A percentile compares a stretch with the other conserved stretches of the same genome.
Evolutionary conservation across 192 early-diverging fungal species (phyloP).

Genomic region (Coemansia biformis): DNA sequence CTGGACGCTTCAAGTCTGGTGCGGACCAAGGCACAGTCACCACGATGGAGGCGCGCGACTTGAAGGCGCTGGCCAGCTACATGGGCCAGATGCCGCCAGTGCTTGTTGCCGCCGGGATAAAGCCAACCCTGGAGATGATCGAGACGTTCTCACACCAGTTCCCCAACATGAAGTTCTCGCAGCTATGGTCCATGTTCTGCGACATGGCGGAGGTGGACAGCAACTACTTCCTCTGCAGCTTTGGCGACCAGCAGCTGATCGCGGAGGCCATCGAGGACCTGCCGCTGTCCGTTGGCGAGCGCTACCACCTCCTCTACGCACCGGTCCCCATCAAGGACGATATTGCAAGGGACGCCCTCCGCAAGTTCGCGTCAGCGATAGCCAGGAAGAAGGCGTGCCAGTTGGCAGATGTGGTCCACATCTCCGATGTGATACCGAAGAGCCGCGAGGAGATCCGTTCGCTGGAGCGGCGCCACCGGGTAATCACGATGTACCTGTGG

Average conservation of each 20-base stretch:
- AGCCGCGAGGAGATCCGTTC: constrained; percentile 32
- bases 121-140: constrained; percentile 67
- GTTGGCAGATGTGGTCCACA: constrained; percentile 49
- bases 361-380: constrained; percentile 28
- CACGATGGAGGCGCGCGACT: constrained; percentile 36
- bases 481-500: constrained; percentile 86
- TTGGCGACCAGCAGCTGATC: constrained; percentile 57
- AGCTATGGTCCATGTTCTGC: constrained; percentile 70
- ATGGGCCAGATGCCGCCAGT: constrained; percentile 31
- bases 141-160: constrained; percentile 70
- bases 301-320: constrained; percentile 63
- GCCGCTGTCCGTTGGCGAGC: constrained; percentile 59
- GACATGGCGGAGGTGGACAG: constrained; percentile 60
- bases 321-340: constrained; percentile 53
- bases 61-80: constrained; percentile 8
- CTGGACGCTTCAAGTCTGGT: constrained; percentile 76
- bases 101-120: constrained; percentile 60
- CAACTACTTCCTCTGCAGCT: constrained; percentile 75
- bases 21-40: constrained; percentile 66
- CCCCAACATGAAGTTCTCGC: constrained; percentile 56
- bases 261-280: constrained; percentile 60
- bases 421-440: constrained; percentile 42
- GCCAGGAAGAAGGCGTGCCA: constrained; percentile 27
- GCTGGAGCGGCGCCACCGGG: constrained; percentile 71
- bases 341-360: constrained; percentile 8